Evolutionary conservation across 192 early-diverging fungal genomes (phyloP).

Genomic region (Coemansia sp.): DNA sequence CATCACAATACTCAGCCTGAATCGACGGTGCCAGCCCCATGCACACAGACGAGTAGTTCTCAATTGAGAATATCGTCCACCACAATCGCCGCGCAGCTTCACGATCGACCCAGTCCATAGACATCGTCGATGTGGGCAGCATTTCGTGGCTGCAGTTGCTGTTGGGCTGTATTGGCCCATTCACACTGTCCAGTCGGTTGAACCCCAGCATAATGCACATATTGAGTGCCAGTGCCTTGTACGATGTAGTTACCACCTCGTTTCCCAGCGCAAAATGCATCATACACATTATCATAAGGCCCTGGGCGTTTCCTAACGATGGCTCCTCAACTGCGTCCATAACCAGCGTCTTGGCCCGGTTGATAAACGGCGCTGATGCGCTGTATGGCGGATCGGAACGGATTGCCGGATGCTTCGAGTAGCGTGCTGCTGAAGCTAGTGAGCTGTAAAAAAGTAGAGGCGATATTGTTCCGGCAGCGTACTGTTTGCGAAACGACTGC

Average conservation of each 20-base stretch:
- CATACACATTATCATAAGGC: conserved; percentile 50
- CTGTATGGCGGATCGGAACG: conserved; percentile 46
- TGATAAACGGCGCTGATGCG: conserved; percentile 37
- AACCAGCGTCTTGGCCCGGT: conserved; percentile 36
- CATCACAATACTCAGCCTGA: conserved; percentile 53
- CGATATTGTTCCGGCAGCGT: conserved; percentile 43
- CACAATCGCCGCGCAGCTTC: conserved; percentile 52
- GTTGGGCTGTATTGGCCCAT: conserved; percentile 29
- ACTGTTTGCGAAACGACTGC: conserved; percentile 38
- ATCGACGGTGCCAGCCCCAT: conserved; percentile 51
- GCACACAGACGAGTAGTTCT: conserved; percentile 53
- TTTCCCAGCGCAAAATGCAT: conserved; percentile 50
- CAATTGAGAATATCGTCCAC: conserved; percentile 51
- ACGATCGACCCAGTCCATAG: conserved; percentile 50
- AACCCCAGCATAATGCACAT: conserved; percentile 51
- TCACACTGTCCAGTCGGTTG: conserved; percentile 50
- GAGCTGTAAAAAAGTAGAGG: conserved; percentile 46
- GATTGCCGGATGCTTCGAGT: conserved; percentile 44
- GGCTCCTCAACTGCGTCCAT: conserved; percentile 48
- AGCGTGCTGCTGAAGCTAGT: conserved; percentile 43
- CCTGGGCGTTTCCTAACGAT: conserved; percentile 50
- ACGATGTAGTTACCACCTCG: conserved; percentile 38
- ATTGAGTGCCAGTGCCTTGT: conserved; percentile 48
- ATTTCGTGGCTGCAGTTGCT: conserved; percentile 25
- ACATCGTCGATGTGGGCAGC: conserved; percentile 18